A percentile compares a stretch with the other conserved stretches of the same genome.
Conservation (phyloP, 208 protist genomes). For the Crithidia expoeki region DNA sequence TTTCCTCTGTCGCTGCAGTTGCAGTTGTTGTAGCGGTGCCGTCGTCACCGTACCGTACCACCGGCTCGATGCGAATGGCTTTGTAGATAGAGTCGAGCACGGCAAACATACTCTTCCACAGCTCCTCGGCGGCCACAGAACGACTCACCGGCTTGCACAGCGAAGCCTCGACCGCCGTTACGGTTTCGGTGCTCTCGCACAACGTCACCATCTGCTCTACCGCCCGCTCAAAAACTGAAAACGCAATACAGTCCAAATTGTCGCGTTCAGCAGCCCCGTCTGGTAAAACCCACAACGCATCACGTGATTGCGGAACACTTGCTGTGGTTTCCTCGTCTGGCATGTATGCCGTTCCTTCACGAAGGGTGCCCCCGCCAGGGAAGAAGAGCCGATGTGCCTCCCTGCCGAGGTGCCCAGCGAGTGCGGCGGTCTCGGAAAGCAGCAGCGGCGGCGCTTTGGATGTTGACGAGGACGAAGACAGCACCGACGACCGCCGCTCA, state of each 20-base stretch:
- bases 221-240: conserved; percentile 45
- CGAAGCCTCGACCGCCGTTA: conserved; percentile 22
- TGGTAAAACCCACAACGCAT: background rate
- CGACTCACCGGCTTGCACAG: conserved; percentile 28
- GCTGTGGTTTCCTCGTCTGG: background rate
- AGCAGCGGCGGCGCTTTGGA: background rate
- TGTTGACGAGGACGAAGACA: background rate
- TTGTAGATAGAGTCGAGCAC: conserved; percentile 45
- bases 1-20: background rate
- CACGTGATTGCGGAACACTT: background rate
- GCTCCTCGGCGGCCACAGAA: conserved; percentile 30
- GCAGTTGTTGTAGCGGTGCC: background rate
- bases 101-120: conserved; percentile 43
- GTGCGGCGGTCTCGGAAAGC: background rate
- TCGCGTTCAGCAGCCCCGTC: background rate
- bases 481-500: background rate
- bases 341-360: background rate
- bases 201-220: conserved; percentile 49
- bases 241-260: conserved; percentile 36
- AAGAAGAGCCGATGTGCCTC: conserved; percentile 4
- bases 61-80: conserved; percentile 38
- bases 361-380: background rate
- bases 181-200: conserved; percentile 35
- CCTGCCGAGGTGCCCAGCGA: background rate
- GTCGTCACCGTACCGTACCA: conserved; percentile 15